Conservation (phyloP, 805 yeast genomes). For the Yamadazyma insecticola region DNA sequence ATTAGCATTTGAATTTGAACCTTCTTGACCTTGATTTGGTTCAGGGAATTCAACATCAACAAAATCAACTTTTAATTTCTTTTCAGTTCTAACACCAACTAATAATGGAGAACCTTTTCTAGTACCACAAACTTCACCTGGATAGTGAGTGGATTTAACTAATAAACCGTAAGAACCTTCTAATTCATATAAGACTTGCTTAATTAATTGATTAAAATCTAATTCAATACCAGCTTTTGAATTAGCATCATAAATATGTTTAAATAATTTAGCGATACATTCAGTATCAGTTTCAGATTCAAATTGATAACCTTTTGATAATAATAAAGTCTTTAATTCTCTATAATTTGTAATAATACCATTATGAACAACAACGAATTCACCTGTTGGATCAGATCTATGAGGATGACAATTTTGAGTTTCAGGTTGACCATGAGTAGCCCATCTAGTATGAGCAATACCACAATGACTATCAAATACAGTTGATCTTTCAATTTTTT, state of each 20-base stretch:
- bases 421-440: slow-evolving; percentile 95
- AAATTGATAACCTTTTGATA: slow-evolving; percentile 74
- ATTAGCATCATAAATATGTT: slow-evolving; percentile 81
- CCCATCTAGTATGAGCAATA: slow-evolving; percentile 99
- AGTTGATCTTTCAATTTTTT: slow-evolving; percentile 53
- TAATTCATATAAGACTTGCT: slow-evolving; percentile 84
- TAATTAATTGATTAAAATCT: slow-evolving; percentile 89
- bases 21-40: slow-evolving; percentile 26
- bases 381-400: slow-evolving; percentile 75
- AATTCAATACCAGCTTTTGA: slow-evolving; percentile 66
- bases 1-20: slow-evolving; percentile 5
- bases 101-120: slow-evolving; percentile 97
- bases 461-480: slow-evolving; percentile 85
- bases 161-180: slow-evolving; percentile 97
- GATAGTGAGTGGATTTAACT: slow-evolving; percentile 87
- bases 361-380: slow-evolving; percentile 91
- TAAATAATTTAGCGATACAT: slow-evolving; percentile 92
- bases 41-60: slow-evolving; percentile 98
- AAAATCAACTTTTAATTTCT: slow-evolving; percentile 92
- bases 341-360: slow-evolving; percentile 97
- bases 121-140: slow-evolving; percentile 93
- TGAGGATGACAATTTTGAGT: slow-evolving; percentile 93
- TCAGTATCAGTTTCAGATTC: slow-evolving; percentile 97
- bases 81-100: slow-evolving; percentile 95
- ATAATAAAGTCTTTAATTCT: slow-evolving; percentile 79